Base-by-base conservation (phyloP, 2,329 filamentous ascomycete species). In the Thielaviopsis euricoi region DNA sequence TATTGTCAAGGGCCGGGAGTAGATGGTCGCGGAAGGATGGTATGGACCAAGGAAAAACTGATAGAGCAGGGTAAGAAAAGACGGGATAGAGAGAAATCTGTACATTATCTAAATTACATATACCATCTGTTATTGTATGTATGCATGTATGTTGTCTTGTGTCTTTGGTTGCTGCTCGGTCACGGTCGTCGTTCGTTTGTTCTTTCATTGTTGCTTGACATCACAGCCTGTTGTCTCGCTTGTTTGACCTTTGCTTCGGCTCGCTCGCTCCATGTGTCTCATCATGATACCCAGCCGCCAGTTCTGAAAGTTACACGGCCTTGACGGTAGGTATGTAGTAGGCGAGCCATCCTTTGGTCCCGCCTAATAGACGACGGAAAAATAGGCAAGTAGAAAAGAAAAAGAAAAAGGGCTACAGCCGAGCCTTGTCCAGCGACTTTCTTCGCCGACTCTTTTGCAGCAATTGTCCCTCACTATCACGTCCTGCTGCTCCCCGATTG, bases 1-100 rank as follows among this genome's bases (percentile, higher is more conserved):
- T 63, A 84, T 95, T 57, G 68, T 91, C 37, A 71, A 76, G 64
- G 74, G 78, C 0, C 62, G 26, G 21, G 40, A 58, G 58, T 56
- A 52, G 46, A 21, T 19, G 49, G 26, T 4, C 15, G 6, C 29
- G 52, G 15, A 13, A 43, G 37, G 17, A 13, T 13, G 12, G 29
- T 33, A 12, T 33, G 6, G 12, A 33, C 6, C 29, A 33, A 33
- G 29, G 12, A 6, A 33, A 33, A 33, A 6, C 29, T 33, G 29
- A 33, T 33, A 10, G 29, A 33, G 29, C 29, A 33, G 29, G 12
- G 29, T 10, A 33, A 33, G 4, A 6, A 33, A 33, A 33, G 7
- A 33, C 4, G 29, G 9, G 5, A 33, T 33, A 33, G 29, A 33
- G 29, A 33, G 29, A 33, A 33, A 33, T 33, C 29, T 33, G 29